These are phyloP conservation scores for Apiotrichum sp. DNA, from an alignment of 1,284 basidiomycete genomes.

Conservation along the genomic window DNA sequence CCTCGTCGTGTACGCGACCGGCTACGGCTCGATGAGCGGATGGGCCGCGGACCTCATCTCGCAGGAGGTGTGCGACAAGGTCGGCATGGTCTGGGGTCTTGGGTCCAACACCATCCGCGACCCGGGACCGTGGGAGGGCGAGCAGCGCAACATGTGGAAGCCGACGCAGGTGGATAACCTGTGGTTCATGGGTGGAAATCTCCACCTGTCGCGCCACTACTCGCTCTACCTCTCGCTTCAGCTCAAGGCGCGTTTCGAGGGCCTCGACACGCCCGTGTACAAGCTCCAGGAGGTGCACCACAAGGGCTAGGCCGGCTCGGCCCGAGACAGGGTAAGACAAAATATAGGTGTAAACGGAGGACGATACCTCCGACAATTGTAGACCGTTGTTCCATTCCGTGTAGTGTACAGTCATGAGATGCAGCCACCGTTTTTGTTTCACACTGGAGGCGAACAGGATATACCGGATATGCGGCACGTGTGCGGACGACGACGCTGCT, in stretches of 20 bases:
- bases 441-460: too few relatives aligned
- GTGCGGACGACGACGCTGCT: too few relatives aligned
- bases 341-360: too few relatives aligned
- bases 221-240: conserved; percentile 16
- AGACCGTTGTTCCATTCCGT: too few relatives aligned
- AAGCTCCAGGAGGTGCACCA: conserved; percentile 14
- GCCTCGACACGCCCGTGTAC: conserved; percentile 15
- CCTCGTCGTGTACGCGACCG: conserved; percentile 18
- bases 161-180: conserved; percentile 12
- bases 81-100: conserved; percentile 16
- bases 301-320: neutral
- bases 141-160: conserved; percentile 20
- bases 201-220: conserved; percentile 16
- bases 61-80: conserved; percentile 14
- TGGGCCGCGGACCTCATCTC: conserved; percentile 15
- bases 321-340: too few relatives aligned
- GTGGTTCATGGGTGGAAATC: conserved; percentile 17
- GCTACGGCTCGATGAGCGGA: conserved; percentile 17
- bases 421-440: too few relatives aligned
- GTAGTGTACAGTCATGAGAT: too few relatives aligned
- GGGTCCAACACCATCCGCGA: conserved; percentile 14
- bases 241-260: conserved; percentile 19
- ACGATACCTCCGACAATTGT: too few relatives aligned
- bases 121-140: conserved; percentile 18
- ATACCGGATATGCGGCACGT: too few relatives aligned